Base-by-base conservation (phyloP, 2,329 filamentous ascomycete species). In the Talaromyces funiculosus region DNA sequence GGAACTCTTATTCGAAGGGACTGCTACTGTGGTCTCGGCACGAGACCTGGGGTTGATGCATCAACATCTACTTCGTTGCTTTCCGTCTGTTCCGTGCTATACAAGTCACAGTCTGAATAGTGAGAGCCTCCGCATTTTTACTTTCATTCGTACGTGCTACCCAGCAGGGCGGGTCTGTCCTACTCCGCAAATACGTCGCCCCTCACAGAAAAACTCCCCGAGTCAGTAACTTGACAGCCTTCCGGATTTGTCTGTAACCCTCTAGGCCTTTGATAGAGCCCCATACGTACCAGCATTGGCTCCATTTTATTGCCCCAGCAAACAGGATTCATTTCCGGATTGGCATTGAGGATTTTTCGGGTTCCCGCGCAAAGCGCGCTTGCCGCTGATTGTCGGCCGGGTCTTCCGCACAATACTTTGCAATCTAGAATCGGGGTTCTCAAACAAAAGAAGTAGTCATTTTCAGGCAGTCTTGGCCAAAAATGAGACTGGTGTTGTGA, bases 331-430 rank as follows among this genome's bases (percentile, higher is more conserved):
- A 31, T 38, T 49, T 51, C 31, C 33, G 31, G 20, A 26, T 40
- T 49, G 61, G 62, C 67, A 62, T 64, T 65, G 62, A 60, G 58
- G 49, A 58, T 57, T 64, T 58, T 61, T 12, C 22, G 14, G 31
- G 53, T 67, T 66, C 65, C 71, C 68, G 67, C 71, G 70, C 61
- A 71, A 71, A 71, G 72, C 73, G 73, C 73, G 73, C 68, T 75
- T 75, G 69, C 72, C 73, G 73, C 72, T 64, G 43, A 18, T 54
- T 26, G 29, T 51, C 29, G n/a, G 47, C 29, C 47, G 47, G 20
- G 16, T 49, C 45, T 18, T 10, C n/a, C 47, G 18, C 47, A 51
- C 47, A 33, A 33, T 20, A 18, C 45, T 51, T 20, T 20, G 26
- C n/a, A n/a, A 51, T 51, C 47, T 51, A 33, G 47, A 35, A 51